Percentiles rank a stretch among this genome's conserved stretches.
Evolutionary conservation across 768 basidiomycete genomes (phyloP).

Genomic region (Strobilomyces echinocephalus): DNA sequence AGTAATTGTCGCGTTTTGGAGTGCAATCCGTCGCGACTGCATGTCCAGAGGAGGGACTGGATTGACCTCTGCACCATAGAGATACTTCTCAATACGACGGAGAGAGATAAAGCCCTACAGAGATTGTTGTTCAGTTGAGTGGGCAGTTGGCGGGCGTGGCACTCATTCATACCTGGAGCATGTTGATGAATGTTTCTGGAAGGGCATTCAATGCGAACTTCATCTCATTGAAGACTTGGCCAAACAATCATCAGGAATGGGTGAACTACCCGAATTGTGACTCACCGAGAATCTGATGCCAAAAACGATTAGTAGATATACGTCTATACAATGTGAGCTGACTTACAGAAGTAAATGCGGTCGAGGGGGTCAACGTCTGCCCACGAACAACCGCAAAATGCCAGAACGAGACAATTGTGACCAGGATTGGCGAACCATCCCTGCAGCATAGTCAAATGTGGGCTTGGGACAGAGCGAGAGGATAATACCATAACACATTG

Average conservation of each 20-base stretch:
- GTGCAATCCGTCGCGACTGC: slow-evolving; percentile 58
- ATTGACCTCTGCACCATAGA: slow-evolving; percentile 67
- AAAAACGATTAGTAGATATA: background rate
- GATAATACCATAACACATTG: slow-evolving; percentile 48
- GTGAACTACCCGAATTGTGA: background rate
- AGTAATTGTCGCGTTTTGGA: slow-evolving; percentile 83
- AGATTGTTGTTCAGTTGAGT: background rate
- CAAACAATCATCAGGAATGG: background rate
- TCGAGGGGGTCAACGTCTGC: slow-evolving; percentile 71
- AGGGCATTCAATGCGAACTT: slow-evolving; percentile 83
- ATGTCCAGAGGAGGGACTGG: slow-evolving; percentile 52
- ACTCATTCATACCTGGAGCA: slow-evolving; percentile 58
- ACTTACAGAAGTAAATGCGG: slow-evolving; percentile 70
- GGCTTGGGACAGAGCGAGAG: background rate
- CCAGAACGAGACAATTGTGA: slow-evolving; percentile 61
- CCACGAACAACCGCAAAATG: slow-evolving; percentile 70
- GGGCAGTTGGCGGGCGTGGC: background rate
- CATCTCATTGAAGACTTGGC: slow-evolving; percentile 77
- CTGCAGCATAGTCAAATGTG: slow-evolving; percentile 17
- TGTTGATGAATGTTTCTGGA: slow-evolving; percentile 87
- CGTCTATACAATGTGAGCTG: slow-evolving; percentile 9
- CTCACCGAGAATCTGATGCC: slow-evolving; percentile 40
- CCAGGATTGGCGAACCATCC: slow-evolving; percentile 49
- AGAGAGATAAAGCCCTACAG: slow-evolving; percentile 72
- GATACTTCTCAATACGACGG: slow-evolving; percentile 88